Evolutionary conservation across 2,329 filamentous ascomycete genomes (phyloP), one percentile per base, ranked within the genome.

Genomic region (Cytospora paraplurivora): DNA sequence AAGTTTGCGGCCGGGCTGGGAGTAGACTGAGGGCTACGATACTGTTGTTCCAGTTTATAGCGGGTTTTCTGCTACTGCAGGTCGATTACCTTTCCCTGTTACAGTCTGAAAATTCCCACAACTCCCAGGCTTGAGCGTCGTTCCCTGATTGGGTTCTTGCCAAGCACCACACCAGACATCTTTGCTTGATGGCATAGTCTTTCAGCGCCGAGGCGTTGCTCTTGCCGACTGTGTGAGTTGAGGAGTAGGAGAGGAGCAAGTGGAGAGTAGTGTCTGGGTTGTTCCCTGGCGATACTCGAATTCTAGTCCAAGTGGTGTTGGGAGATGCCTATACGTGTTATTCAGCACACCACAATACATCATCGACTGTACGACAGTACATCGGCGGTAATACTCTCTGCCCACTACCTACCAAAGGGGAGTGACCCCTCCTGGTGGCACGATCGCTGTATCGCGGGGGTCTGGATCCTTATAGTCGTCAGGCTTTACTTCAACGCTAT

Each of bases 1-100:
- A 91, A 85, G 72, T 95, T 96, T 73, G 79, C 79, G 0, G 68
- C 72, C 10, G 78, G 79, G 0, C 64, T 76, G 17, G 71, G 68
- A 1, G 66, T 69, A 4, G 71, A 71, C 19, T 68, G 62, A 64
- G 32, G n/a, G 13, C 21, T 5, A 21, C 7, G 19, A 21, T 12
- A 17, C 1, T 32, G 32, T 19, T 32, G 33, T 1, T 32, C 3
- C 51, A 19, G 33, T n/a, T 3, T 34, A 15, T 19, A 21, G 5
- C 34, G 4, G 38, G 11, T 17, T 7, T 19, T 41, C 1, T 34
- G 13, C 10, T 4, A 11, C 15, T 41, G 13, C 8, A 47, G 17
- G 35, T 37, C 12, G 35, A 37, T 8, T 37, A 8, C 35, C 35
- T 10, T 21, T 19, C 4, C n/a, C n/a, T 19, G 19, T 5, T 5